Conservation (phyloP, 345 rosid genomes). For the Eucalyptus polyanthemos region DNA sequence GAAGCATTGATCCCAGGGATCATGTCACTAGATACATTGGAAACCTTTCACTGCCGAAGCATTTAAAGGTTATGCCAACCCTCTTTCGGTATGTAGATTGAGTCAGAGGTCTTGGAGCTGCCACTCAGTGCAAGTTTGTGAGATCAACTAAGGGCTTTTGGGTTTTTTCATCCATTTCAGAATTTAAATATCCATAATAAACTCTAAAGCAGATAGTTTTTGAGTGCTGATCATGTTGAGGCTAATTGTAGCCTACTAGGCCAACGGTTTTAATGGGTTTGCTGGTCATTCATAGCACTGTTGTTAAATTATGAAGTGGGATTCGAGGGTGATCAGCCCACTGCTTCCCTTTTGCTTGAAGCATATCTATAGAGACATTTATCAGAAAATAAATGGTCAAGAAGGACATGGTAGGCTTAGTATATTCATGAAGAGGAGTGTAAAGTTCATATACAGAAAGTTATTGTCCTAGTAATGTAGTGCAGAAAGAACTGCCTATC, state of each 20-base stretch:
- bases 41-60: not conserved
- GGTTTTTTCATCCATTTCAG: not conserved
- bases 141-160: not conserved
- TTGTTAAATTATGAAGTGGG: not conserved
- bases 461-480: not conserved
- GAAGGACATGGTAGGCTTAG: not conserved
- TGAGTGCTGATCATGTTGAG: not conserved
- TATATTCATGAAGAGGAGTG: not conserved
- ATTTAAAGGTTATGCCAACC: not conserved
- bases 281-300: not conserved
- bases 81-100: not conserved
- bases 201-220: not conserved
- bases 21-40: not conserved
- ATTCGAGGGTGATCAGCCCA: not conserved
- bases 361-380: not conserved
- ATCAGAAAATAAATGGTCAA: not conserved
- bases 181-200: not conserved
- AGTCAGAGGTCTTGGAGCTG: not conserved
- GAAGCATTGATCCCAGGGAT: not conserved
- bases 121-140: not conserved
- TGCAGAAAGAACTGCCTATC: not conserved
- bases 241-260: not conserved
- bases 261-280: not conserved
- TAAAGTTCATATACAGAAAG: not conserved
- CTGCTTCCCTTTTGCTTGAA: not conserved